Conservation (phyloP, 257 asterid species). For the Mentha longifolia region DNA sequence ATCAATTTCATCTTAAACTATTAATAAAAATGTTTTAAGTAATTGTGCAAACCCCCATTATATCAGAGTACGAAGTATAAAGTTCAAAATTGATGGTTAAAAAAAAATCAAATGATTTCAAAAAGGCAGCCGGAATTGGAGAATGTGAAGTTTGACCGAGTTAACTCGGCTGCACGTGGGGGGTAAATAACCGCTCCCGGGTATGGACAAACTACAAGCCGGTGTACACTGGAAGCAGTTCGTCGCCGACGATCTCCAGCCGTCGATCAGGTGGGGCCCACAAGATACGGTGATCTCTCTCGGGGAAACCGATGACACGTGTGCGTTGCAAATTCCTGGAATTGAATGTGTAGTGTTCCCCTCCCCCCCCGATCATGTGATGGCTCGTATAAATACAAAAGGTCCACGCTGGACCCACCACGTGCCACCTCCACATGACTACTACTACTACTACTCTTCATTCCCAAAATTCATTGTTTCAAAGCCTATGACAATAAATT, state of each 20-base stretch:
- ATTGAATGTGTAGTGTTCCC: conserved; percentile 13
- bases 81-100: too few species aligned
- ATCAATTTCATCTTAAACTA: too few species aligned
- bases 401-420: conserved; percentile 44
- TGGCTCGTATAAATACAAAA: conserved; percentile 38
- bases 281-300: conserved; percentile 27
- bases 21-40: too few species aligned
- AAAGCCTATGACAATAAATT: too few species aligned
- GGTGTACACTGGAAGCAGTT: conserved; percentile 13
- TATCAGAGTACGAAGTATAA: too few species aligned
- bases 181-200: background rate
- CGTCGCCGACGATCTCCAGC: conserved; percentile 12
- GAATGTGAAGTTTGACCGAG: conserved; percentile 13
- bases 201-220: background rate
- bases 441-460: background rate
- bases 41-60: too few species aligned
- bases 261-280: conserved; percentile 17
- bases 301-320: conserved; percentile 42
- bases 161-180: conserved; percentile 16
- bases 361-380: conserved; percentile 46
- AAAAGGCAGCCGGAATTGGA: too few species aligned
- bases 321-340: conserved; percentile 23
- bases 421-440: conserved; percentile 30
- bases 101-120: too few species aligned
- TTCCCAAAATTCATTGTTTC: too few species aligned